Evolutionary conservation across 495 filamentous ascomycete species (phyloP).

Genomic region (Hyaloscypha variabilis): DNA sequence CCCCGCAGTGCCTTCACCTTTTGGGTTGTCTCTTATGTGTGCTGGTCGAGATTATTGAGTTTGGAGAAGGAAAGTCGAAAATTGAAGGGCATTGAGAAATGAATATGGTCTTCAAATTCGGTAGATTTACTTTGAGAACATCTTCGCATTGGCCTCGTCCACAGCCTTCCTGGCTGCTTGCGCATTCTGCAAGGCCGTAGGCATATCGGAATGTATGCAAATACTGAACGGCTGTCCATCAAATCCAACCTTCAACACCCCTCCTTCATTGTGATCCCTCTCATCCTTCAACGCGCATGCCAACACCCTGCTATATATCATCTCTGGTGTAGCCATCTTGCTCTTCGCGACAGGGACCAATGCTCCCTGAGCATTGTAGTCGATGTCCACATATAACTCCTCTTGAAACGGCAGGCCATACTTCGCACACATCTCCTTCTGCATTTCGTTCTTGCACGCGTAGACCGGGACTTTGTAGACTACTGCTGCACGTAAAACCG

Average conservation of each 20-base stretch:
- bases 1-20: background rate
- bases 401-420: conserved; percentile 56
- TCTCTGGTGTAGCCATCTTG: conserved; percentile 18
- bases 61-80: background rate
- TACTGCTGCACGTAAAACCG: conserved; percentile 53
- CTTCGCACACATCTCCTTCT: conserved; percentile 55
- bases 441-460: conserved; percentile 55
- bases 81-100: background rate
- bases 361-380: conserved; percentile 50
- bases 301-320: conserved; percentile 19
- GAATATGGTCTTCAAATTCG: background rate
- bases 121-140: conserved; percentile 8
- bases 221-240: conserved; percentile 29
- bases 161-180: conserved; percentile 24
- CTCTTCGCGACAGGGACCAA: conserved; percentile 26
- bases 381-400: conserved; percentile 61
- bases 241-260: conserved; percentile 23
- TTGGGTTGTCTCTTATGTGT: too few species aligned
- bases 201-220: conserved; percentile 34
- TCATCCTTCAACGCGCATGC: conserved; percentile 17
- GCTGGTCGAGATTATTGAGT: background rate
- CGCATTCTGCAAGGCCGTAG: conserved; percentile 32
- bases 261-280: conserved; percentile 14
- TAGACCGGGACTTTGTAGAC: conserved; percentile 57
- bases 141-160: conserved; percentile 15